Percentiles rank a stretch among this genome's conserved stretches.
Evolutionary conservation across 805 yeast species (phyloP).

Genomic region (Lachancea waltii): DNA sequence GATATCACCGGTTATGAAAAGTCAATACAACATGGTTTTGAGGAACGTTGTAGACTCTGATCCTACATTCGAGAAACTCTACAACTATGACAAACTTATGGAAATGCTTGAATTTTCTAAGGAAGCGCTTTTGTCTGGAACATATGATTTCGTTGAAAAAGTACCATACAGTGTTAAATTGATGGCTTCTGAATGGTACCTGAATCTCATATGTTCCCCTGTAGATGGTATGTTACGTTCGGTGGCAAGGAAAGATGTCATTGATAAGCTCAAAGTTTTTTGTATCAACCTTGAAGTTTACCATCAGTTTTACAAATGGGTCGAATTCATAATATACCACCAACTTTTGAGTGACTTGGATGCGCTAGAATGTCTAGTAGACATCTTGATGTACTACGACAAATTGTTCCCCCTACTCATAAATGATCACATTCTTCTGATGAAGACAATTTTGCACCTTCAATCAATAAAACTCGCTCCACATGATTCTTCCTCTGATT

Average conservation of each 20-base stretch:
- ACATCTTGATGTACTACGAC: slow-evolving; percentile 26
- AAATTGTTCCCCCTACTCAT: slow-evolving; percentile 34
- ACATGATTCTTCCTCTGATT: slow-evolving; percentile 20
- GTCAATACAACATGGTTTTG: slow-evolving; percentile 50
- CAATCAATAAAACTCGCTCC: slow-evolving; percentile 21
- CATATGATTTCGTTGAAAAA: slow-evolving; percentile 14
- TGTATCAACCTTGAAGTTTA: slow-evolving; percentile 23
- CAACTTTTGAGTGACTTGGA: slow-evolving; percentile 26
- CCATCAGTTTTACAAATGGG: slow-evolving; percentile 33
- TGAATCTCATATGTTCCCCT: slow-evolving; percentile 36
- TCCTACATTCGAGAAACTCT: slow-evolving; percentile 29
- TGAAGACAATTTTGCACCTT: slow-evolving; percentile 27
- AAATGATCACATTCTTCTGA: slow-evolving; percentile 33
- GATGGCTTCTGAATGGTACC: slow-evolving; percentile 43
- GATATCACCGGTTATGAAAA: slow-evolving; percentile 40
- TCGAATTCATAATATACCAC: slow-evolving; percentile 29
- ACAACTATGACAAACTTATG: slow-evolving; percentile 29
- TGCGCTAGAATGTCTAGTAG: slow-evolving; percentile 25
- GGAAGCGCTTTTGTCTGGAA: slow-evolving; percentile 17
- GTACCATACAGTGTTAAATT: slow-evolving; percentile 40
- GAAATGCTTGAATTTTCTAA: slow-evolving; percentile 31
- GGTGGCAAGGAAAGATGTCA: slow-evolving; percentile 16
- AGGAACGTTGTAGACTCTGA: slow-evolving; percentile 44
- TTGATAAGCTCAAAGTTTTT: slow-evolving; percentile 21
- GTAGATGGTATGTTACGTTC: slow-evolving; percentile 20